Evolutionary conservation across 2,329 filamentous ascomycete species (phyloP).

Genomic region (Colletotrichum sp.): DNA sequence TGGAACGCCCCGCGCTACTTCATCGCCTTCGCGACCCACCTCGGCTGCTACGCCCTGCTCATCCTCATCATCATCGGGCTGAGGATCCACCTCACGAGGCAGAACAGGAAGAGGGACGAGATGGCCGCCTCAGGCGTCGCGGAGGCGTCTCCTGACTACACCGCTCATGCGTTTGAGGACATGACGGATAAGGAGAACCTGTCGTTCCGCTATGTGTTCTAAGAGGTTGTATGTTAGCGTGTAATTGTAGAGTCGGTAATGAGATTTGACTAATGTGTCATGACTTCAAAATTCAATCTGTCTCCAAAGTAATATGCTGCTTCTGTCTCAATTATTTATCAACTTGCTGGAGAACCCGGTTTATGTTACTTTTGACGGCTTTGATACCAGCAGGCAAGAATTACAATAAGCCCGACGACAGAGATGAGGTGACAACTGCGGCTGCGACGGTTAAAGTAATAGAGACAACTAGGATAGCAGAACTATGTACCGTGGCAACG

Average conservation of each 20-base stretch:
- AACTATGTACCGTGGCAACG: neutral
- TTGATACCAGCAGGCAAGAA: accelerated
- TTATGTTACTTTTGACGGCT: accelerated
- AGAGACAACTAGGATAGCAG: neutral
- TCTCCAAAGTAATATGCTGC: accelerated
- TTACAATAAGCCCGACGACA: accelerated
- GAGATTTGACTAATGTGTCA: neutral
- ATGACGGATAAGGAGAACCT: conserved; percentile 67
- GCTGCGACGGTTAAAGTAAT: too few relatives aligned
- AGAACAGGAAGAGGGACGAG: conserved; percentile 65
- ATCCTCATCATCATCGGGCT: conserved; percentile 62
- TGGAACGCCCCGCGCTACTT: conserved; percentile 69
- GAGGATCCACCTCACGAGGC: conserved; percentile 59
- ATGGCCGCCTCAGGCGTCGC: conserved; percentile 44
- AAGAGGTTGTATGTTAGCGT: conserved; percentile 6
- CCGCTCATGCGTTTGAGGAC: conserved; percentile 65
- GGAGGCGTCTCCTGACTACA: conserved; percentile 42
- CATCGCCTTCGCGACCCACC: conserved; percentile 71
- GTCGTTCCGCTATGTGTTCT: conserved; percentile 64
- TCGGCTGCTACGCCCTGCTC: conserved; percentile 70
- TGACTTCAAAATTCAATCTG: neutral
- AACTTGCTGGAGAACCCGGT: accelerated
- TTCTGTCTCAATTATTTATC: accelerated
- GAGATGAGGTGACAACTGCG: neutral
- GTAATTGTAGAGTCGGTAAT: neutral